Base-by-base conservation (phyloP, 441 rosid species). In the Arabidopsis hybrid region DNA sequence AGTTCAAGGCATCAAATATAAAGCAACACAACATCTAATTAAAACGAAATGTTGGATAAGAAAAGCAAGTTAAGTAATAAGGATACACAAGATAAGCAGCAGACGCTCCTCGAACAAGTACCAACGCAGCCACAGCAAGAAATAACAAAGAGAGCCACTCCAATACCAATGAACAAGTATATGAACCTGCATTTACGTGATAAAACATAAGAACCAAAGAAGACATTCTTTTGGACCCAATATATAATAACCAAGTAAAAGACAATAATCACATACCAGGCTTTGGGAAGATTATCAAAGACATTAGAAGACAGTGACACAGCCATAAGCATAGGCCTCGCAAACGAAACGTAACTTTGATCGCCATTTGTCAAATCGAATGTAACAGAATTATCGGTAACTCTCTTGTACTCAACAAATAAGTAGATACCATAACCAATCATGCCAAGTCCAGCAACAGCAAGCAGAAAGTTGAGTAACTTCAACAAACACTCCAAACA, bases 51-150 rank as follows among this genome's bases (percentile, higher is more conserved):
- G 1, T 11, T 1, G 32, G 9, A 34, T 13, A 14, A 65, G 43
- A 67, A 29, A 46, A 46, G n/a, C 34, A 29, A 38, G 9, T 40
- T 26, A 12, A 75, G n/a, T 3, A 67, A 66, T 45, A 13, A 87
- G 98, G 99, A 95, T 95, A 95, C 99, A 83, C 91, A 96, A 75
- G 84, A 72, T 84, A 96, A 80, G 86, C 99, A 96, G 89, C 99
- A 96, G 55, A 93, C 88, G 29, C 84, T 93, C 74, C 95, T 76
- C n/a, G 91, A 80, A 60, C 83, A 73, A 79, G 91, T 82, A 74
- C 96, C 95, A 63, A 89, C 66, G 67, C 99, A 96, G 43, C 99
- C 99, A 77, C 88, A 85, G 65, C 94, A 96, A 10, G 99, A 96
- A 74, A 91, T 81, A 78, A 96, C 79, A 60, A 96, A 88, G 67